Conservation (phyloP, 768 basidiomycete genomes). For the Rhodotorula kratochvilovae region DNA sequence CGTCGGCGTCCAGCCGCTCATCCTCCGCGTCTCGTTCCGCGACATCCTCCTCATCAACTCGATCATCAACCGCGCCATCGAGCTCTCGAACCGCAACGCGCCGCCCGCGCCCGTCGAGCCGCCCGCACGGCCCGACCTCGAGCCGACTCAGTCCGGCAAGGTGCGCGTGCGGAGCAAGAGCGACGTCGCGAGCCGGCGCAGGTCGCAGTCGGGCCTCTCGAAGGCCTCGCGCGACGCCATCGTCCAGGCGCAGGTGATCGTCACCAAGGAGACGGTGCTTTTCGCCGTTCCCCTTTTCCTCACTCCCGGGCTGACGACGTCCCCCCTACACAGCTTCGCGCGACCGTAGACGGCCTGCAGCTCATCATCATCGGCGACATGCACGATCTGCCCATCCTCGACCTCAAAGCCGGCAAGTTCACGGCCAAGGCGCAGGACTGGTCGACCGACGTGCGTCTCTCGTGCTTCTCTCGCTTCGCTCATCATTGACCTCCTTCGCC, state of each 20-base stretch:
- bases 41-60: slow-evolving; percentile 84
- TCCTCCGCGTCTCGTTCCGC: slow-evolving; percentile 90
- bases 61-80: slow-evolving; percentile 79
- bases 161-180: slow-evolving; percentile 14
- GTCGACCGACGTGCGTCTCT: slow-evolving; percentile 71
- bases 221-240: slow-evolving; percentile 1
- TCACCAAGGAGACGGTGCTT: slow-evolving; percentile 37
- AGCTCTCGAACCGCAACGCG: slow-evolving; percentile 56
- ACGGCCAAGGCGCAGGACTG: slow-evolving; percentile 79
- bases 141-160: not conserved
- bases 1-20: slow-evolving; percentile 69
- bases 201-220: not conserved
- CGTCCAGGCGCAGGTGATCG: slow-evolving; percentile 34
- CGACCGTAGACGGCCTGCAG: slow-evolving; percentile 82
- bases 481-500: not conserved
- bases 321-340: slow-evolving; percentile 45
- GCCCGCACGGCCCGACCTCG: not conserved
- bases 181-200: slow-evolving; percentile 7
- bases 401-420: slow-evolving; percentile 81
- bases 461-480: not conserved
- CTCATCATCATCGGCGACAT: slow-evolving; percentile 89
- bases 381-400: slow-evolving; percentile 89
- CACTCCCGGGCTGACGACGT: not conserved
- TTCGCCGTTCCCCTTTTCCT: not conserved
- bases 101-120: not conserved